These are phyloP conservation scores for Arthrobotrys conoides DNA, from an alignment of 2,329 filamentous ascomycete genomes.

Conservation along the genomic window DNA sequence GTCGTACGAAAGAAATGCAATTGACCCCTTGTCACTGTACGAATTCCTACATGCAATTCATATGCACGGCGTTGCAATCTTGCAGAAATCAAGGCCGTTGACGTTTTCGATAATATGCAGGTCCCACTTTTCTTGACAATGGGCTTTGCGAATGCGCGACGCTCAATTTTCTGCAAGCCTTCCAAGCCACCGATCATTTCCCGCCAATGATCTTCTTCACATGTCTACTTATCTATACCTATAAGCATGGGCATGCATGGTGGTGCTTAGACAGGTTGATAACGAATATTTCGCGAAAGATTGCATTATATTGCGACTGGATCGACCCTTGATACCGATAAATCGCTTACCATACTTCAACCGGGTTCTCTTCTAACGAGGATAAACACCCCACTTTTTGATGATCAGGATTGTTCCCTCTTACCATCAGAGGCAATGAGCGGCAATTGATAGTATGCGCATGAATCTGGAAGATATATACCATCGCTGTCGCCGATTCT, in stretches of 20 bases:
- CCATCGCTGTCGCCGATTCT: slow-evolving; percentile 9
- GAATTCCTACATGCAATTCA: not conserved
- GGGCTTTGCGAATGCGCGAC: not conserved
- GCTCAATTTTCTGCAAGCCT: not conserved
- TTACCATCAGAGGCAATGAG: slow-evolving; percentile 13
- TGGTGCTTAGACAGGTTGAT: slow-evolving; percentile 10
- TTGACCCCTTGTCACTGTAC: not conserved
- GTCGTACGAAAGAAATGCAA: not conserved
- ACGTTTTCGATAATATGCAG: slow-evolving; percentile 10
- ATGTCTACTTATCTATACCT: not conserved
- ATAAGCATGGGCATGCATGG: not conserved
- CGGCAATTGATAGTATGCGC: slow-evolving; percentile 15
- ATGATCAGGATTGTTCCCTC: slow-evolving; percentile 8
- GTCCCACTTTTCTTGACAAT: slow-evolving; percentile 5
- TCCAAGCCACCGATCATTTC: slow-evolving; percentile 18
- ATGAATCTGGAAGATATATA: slow-evolving; percentile 42
- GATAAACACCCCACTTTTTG: slow-evolving; percentile 16
- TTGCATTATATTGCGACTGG: not conserved
- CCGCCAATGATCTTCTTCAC: not conserved
- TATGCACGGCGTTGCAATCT: slow-evolving; percentile 10
- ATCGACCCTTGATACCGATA: not conserved
- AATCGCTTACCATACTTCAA: slow-evolving; percentile 1
- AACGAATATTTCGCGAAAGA: slow-evolving; percentile 8
- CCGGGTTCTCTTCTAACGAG: slow-evolving; percentile 9
- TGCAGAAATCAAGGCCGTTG: slow-evolving; percentile 41